Evolutionary conservation across 2,329 filamentous ascomycete genomes (phyloP).

Genomic region (Diaporthe sp.): DNA sequence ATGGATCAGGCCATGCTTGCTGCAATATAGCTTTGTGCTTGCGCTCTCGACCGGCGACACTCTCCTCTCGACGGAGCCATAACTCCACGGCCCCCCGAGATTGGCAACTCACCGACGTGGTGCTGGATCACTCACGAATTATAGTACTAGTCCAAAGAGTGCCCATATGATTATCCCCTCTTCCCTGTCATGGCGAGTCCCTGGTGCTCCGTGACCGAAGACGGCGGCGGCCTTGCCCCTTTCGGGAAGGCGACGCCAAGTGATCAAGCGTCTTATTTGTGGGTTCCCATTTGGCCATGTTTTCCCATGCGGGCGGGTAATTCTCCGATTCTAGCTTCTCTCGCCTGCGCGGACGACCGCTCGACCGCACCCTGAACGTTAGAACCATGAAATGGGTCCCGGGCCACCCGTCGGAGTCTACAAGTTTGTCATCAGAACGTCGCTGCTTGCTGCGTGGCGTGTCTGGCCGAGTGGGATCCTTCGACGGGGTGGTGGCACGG

Average conservation of each 20-base stretch:
- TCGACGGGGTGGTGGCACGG: too few relatives aligned
- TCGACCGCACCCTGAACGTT: too few relatives aligned
- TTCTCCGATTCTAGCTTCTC: too few relatives aligned
- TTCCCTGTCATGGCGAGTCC: neutral
- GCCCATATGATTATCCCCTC: neutral
- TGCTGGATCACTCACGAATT: neutral
- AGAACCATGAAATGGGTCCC: too few relatives aligned
- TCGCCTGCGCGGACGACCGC: too few relatives aligned
- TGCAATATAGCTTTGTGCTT: neutral
- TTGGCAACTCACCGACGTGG: neutral
- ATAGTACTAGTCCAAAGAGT: neutral
- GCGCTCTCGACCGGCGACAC: neutral
- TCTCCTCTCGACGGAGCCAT: neutral
- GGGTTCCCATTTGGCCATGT: neutral
- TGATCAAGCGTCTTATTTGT: neutral
- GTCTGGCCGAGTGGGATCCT: too few relatives aligned
- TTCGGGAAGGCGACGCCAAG: neutral
- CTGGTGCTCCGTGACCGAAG: neutral
- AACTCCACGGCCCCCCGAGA: neutral
- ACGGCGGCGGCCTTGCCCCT: neutral
- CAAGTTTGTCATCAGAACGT: too few relatives aligned
- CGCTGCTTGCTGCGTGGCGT: too few relatives aligned
- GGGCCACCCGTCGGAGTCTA: too few relatives aligned
- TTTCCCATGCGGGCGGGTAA: neutral
- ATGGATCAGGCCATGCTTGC: neutral